phyloP scores from a whole-genome alignment of 2,329 filamentous ascomycete species.

The Epichloe bromicola region DNA sequence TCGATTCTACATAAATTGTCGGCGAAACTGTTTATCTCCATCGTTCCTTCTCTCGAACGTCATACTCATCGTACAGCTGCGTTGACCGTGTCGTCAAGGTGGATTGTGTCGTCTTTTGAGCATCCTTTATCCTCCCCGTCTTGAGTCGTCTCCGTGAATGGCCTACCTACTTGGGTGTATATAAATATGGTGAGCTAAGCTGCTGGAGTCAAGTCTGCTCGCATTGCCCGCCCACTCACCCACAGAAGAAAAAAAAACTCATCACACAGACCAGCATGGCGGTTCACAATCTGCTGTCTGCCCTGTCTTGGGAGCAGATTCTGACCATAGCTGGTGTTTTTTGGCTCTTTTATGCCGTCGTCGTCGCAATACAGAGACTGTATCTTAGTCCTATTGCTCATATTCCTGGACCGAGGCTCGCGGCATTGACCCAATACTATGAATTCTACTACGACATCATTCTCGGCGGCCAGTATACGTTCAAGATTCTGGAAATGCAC shows the following conservation, averaged over 20 bases:
- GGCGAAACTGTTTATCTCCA: background rate
- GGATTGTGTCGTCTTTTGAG: background rate
- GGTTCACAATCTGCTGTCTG: conserved; percentile 11
- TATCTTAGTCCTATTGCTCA: conserved; percentile 25
- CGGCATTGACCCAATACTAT: conserved; percentile 26
- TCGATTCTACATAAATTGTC: background rate
- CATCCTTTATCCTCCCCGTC: background rate
- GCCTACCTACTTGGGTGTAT: too few relatives aligned
- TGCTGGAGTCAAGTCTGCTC: background rate
- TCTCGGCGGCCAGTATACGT: conserved; percentile 27
- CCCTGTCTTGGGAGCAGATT: conserved; percentile 15
- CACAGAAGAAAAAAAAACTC: background rate
- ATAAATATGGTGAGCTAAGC: background rate
- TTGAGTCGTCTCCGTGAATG: background rate
- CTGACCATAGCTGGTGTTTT: conserved; percentile 12
- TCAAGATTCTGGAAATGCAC: conserved; percentile 28
- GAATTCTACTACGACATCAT: conserved; percentile 31
- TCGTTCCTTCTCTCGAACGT: background rate
- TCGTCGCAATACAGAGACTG: conserved; percentile 19
- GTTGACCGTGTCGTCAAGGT: background rate
- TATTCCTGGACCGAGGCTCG: conserved; percentile 26
- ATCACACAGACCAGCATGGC: conserved; percentile 1
- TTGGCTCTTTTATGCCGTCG: conserved; percentile 18
- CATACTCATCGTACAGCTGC: background rate
- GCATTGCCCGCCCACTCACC: background rate